Evolutionary conservation across 2,329 filamentous ascomycete genomes (phyloP).

Genomic region (Penicillium sp.): DNA sequence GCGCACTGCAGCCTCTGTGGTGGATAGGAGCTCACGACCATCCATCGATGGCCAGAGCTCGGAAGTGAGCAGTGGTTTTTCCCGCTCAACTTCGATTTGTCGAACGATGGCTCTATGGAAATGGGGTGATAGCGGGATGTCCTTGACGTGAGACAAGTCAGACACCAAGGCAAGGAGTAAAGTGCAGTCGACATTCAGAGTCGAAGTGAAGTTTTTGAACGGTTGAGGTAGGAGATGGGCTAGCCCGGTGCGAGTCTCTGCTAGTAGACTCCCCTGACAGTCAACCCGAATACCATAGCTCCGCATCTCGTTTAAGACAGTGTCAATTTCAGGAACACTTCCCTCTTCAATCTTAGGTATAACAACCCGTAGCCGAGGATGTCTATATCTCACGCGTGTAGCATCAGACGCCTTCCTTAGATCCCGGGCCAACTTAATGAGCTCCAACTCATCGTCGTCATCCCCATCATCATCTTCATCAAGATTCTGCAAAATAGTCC

Average conservation of each 20-base stretch:
- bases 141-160: slow-evolving; percentile 63
- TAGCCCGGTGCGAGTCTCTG: slow-evolving; percentile 23
- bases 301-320: slow-evolving; percentile 55
- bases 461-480: slow-evolving; percentile 33
- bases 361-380: slow-evolving; percentile 60
- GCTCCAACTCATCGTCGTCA: slow-evolving; percentile 56
- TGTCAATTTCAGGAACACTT: slow-evolving; percentile 54
- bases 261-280: slow-evolving; percentile 30
- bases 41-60: slow-evolving; percentile 62
- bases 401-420: slow-evolving; percentile 57
- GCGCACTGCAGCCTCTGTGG: slow-evolving; percentile 61
- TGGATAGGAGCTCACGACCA: slow-evolving; percentile 61
- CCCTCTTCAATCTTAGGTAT: slow-evolving; percentile 58
- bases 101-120: slow-evolving; percentile 60
- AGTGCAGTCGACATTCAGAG: slow-evolving; percentile 55
- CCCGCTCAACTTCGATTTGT: slow-evolving; percentile 64
- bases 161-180: slow-evolving; percentile 70
- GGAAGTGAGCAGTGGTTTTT: slow-evolving; percentile 59
- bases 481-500: slow-evolving; percentile 29
- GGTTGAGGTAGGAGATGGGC: slow-evolving; percentile 40
- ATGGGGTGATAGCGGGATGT: slow-evolving; percentile 47
- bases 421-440: slow-evolving; percentile 60
- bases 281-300: slow-evolving; percentile 48
- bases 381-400: slow-evolving; percentile 57
- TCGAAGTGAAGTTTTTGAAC: slow-evolving; percentile 43